Percentiles rank a stretch among this genome's conserved stretches.
phyloP scores from a whole-genome alignment of 2,329 filamentous ascomycete species.

The Claviceps maximensis region DNA sequence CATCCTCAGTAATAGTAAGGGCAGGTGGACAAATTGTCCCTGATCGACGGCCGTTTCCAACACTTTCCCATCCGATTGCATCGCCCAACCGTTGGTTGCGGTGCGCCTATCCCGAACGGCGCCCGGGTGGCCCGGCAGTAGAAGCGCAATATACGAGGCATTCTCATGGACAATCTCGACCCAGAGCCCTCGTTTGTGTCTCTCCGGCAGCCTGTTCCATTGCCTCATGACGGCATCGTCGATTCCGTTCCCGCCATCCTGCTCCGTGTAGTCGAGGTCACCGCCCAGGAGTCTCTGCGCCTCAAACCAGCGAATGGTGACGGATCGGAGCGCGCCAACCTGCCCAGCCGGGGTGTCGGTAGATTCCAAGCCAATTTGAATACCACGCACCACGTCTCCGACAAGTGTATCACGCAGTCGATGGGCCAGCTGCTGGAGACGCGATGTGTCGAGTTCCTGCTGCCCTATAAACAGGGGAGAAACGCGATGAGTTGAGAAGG shows the following conservation, averaged over 20 bases:
- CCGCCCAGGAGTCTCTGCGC: conserved; percentile 19
- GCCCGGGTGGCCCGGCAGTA: conserved; percentile 28
- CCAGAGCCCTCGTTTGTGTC: conserved; percentile 23
- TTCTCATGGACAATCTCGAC: conserved; percentile 41
- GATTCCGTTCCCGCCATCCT: conserved; percentile 8
- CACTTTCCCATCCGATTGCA: conserved; percentile 9
- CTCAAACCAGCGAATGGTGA: conserved; percentile 35
- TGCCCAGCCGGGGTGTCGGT: conserved; percentile 26
- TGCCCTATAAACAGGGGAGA: conserved; percentile 39
- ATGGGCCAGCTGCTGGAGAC: conserved; percentile 30
- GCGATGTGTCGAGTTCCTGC: conserved; percentile 22
- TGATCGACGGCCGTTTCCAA: conserved; percentile 5
- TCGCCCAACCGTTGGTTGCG: conserved; percentile 9
- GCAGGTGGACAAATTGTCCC: conserved; percentile 31
- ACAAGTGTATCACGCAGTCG: conserved; percentile 41
- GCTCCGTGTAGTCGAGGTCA: conserved; percentile 9
- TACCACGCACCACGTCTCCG: conserved; percentile 46
- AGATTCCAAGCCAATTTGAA: conserved; percentile 37
- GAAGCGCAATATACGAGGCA: conserved; percentile 34
- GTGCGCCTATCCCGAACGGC: conserved; percentile 6
- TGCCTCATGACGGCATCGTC: conserved; percentile 7
- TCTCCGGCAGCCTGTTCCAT: conserved; percentile 10
- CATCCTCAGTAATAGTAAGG: conserved; percentile 42
- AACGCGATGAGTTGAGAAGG: conserved; percentile 42
- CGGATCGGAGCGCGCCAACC: conserved; percentile 29